Evolutionary conservation across 1,139 yeast genomes (phyloP), one percentile per base, ranked within the genome.

Genomic region (Tardiomyces blankii): DNA sequence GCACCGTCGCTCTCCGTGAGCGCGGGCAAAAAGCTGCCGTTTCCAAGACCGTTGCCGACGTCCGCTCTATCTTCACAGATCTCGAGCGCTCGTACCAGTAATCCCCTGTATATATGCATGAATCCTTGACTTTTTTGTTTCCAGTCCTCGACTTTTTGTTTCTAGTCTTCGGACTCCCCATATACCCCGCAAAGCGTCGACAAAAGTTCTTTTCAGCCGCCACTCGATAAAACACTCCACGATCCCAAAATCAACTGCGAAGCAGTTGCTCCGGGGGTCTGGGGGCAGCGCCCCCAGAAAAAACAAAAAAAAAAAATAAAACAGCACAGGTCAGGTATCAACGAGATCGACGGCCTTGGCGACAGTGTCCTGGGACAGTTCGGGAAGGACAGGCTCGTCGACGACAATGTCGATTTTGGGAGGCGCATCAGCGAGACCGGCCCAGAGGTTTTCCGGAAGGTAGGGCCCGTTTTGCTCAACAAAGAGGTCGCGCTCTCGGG

Each of bases 1-100:
- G 77, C 0, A 76, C 77, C 1, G 70, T 82, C 25, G 81, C 94
- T 2, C 74, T 91, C 5, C 74, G 96, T 58, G 65, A 78, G 18
- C 69, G 88, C 41, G 78, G 73, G 40, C 72, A 70, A 51, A 70
- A 80, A 50, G 68, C 65, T 46, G 51, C 79, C 54, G 55, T 54
- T 43, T 45, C 51, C 33, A 45, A 62, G 48, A 45, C 55, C 13
- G 46, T 61, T 9, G 58, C 59, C 4, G 64, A 61, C 33, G 54
- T 61, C 21, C 46, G 50, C 9, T 45, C 42, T 13, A 48, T 52
- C 48, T 57, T 65, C 45, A 48, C 49, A 16, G 47, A 51, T 30
- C 53, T 63, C 28, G 64, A 61, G 51, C 60, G 52, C 44, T 44
- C 53, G 33, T 53, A 51, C 41, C 42, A 43, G 18, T 40, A 35